Conservation (phyloP, 164 flowering plant genomes). For the Vitis cinerea region DNA sequence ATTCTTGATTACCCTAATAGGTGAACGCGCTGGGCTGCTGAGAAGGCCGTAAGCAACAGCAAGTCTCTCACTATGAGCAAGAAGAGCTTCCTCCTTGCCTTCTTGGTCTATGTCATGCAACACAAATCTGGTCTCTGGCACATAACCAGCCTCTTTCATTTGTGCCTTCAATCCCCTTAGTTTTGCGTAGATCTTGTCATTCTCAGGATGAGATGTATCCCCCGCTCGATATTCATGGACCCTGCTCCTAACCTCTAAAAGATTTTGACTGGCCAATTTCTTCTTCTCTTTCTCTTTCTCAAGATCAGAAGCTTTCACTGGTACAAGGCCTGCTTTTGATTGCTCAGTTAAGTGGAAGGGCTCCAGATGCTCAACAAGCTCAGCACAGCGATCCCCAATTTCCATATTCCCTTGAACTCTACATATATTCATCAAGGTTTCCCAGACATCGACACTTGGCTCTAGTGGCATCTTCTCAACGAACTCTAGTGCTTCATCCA, state of each 20-base stretch:
- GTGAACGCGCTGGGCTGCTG: conserved; percentile 46
- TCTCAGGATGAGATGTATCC: conserved; percentile 64
- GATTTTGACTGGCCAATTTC: conserved; percentile 24
- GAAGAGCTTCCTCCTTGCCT: conserved; percentile 65
- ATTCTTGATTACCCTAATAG: conserved; percentile 58
- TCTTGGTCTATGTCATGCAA: conserved; percentile 74
- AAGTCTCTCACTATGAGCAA: conserved; percentile 69
- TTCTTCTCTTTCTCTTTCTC: conserved; percentile 51
- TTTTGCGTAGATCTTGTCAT: conserved; percentile 42
- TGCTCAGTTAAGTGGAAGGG: conserved; percentile 54
- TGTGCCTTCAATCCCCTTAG: conserved; percentile 45
- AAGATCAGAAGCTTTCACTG: conserved; percentile 43
- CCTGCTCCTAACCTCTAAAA: conserved; percentile 34
- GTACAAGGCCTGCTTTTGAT: conserved; percentile 56
- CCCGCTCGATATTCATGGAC: conserved; percentile 69
- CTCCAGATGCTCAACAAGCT: conserved; percentile 50
- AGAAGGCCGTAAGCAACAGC: conserved; percentile 57
- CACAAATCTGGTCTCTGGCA: conserved; percentile 55
- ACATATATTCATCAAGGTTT: conserved; percentile 60
- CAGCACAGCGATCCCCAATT: conserved; percentile 67
- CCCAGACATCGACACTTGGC: conserved; percentile 66
- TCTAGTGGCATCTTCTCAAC: conserved; percentile 63
- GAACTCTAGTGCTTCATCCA: conserved; percentile 74
- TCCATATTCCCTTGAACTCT: conserved; percentile 61
- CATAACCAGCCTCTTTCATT: conserved; percentile 70